Evolutionary conservation across 2,329 filamentous ascomycete genomes (phyloP).

Genomic region (Fusarium sterilihyphosum): DNA sequence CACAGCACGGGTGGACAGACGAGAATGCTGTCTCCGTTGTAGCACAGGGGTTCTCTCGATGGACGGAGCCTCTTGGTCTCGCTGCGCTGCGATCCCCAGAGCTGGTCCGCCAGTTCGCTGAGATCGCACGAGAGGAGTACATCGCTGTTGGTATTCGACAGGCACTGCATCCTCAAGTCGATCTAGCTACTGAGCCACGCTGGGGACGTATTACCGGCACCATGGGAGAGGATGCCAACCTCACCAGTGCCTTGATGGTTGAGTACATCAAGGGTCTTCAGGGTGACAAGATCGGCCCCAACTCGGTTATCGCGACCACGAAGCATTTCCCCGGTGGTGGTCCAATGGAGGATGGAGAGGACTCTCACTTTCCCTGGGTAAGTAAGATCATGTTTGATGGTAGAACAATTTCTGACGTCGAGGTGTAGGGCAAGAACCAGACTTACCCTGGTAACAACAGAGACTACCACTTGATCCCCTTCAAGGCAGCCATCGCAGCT

Average conservation of each 20-base stretch:
- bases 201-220: conserved; percentile 59
- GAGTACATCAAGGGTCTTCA: conserved; percentile 61
- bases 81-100: conserved; percentile 58
- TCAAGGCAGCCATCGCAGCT: conserved; percentile 60
- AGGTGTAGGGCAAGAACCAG: conserved; percentile 57
- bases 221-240: conserved; percentile 59
- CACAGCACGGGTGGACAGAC: conserved; percentile 55
- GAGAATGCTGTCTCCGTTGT: conserved; percentile 44
- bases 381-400: rapidly evolving
- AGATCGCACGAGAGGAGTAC: conserved; percentile 60
- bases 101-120: conserved; percentile 57
- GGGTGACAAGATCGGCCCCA: conserved; percentile 53
- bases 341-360: conserved; percentile 59
- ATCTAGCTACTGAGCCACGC: conserved; percentile 61
- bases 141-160: conserved; percentile 54
- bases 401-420: conserved; percentile 32
- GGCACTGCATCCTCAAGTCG: conserved; percentile 61
- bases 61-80: conserved; percentile 62
- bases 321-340: conserved; percentile 66
- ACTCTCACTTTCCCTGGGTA: conserved; percentile 59
- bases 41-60: conserved; percentile 58
- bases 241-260: conserved; percentile 50
- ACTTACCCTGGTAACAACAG: conserved; percentile 61
- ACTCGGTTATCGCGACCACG: conserved; percentile 59
- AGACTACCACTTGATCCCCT: conserved; percentile 61